phyloP scores from a whole-genome alignment of 805 yeast species.

The Barnettozyma botsteinii region DNA sequence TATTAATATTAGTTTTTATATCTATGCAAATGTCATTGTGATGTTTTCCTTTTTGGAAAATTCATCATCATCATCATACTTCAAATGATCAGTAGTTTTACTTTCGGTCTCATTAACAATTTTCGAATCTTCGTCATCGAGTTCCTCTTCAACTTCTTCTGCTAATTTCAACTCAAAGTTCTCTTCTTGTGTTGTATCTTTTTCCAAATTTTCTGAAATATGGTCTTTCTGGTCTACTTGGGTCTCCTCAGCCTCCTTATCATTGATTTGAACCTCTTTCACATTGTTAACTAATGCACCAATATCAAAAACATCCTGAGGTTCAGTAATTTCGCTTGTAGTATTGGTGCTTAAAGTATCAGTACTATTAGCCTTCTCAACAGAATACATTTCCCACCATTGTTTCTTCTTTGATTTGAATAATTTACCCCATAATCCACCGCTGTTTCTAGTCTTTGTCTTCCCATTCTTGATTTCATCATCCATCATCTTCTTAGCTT shows the following conservation, averaged over 20 bases:
- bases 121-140: slow-evolving; percentile 1
- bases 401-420: slow-evolving; percentile 48
- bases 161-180: slow-evolving; percentile 2
- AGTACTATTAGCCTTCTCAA: slow-evolving; percentile 18
- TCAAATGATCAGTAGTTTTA: neutral
- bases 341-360: slow-evolving; percentile 4
- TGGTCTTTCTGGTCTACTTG: neutral
- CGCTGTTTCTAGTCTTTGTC: slow-evolving; percentile 26
- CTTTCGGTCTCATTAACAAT: neutral
- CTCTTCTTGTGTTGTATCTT: neutral
- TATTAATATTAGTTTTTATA: neutral
- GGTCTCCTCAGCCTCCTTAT: neutral
- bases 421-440: slow-evolving; percentile 37
- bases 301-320: slow-evolving; percentile 16
- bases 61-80: slow-evolving; percentile 15
- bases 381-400: slow-evolving; percentile 45
- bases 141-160: slow-evolving; percentile 5
- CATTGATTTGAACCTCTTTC: slow-evolving; percentile 4
- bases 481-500: slow-evolving; percentile 63
- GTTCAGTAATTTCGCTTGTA: slow-evolving; percentile 3
- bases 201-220: neutral
- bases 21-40: slow-evolving; percentile 20
- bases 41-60: slow-evolving; percentile 15
- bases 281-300: slow-evolving; percentile 17
- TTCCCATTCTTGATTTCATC: slow-evolving; percentile 31